Conservation (phyloP, 768 basidiomycete species). For the Boletus subcaerulescens region DNA sequence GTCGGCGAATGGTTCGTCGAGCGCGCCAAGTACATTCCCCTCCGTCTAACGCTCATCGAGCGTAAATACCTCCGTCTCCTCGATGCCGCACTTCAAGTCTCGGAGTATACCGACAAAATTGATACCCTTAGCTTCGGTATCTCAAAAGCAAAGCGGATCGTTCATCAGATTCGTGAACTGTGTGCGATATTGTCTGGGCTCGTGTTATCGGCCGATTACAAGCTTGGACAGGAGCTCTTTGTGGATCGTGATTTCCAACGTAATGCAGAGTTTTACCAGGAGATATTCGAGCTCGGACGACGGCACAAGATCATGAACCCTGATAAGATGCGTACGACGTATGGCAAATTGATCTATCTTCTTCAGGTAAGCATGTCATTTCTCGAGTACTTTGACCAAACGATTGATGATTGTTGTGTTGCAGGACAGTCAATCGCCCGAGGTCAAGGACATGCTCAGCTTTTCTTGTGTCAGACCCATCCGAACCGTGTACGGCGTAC, state of each 20-base stretch:
- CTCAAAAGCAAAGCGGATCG: slow-evolving; percentile 84
- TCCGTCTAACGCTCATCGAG: slow-evolving; percentile 70
- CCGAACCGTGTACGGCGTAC: slow-evolving; percentile 64
- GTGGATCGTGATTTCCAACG: slow-evolving; percentile 75
- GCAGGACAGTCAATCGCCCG: slow-evolving; percentile 81
- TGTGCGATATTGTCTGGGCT: slow-evolving; percentile 87
- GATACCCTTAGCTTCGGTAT: slow-evolving; percentile 76
- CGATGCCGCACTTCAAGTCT: slow-evolving; percentile 80
- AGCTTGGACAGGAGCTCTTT: slow-evolving; percentile 84
- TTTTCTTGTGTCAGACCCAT: slow-evolving; percentile 80
- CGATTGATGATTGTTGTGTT: background rate
- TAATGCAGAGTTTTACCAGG: slow-evolving; percentile 78
- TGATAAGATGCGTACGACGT: slow-evolving; percentile 87
- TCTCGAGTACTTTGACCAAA: background rate
- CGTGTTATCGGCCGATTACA: slow-evolving; percentile 80
- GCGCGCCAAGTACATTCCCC: slow-evolving; percentile 74
- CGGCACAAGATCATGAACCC: slow-evolving; percentile 92
- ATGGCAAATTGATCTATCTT: slow-evolving; percentile 82
- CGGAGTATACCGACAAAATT: slow-evolving; percentile 89
- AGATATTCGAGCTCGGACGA: slow-evolving; percentile 77
- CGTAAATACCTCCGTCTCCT: slow-evolving; percentile 83
- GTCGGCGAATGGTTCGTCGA: slow-evolving; percentile 88
- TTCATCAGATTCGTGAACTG: slow-evolving; percentile 81
- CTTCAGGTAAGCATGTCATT: slow-evolving; percentile 54
- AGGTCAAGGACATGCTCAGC: slow-evolving; percentile 74